These are phyloP conservation scores for Argentina anserina DNA, from an alignment of 306 rosid species.

Conservation along the genomic window DNA sequence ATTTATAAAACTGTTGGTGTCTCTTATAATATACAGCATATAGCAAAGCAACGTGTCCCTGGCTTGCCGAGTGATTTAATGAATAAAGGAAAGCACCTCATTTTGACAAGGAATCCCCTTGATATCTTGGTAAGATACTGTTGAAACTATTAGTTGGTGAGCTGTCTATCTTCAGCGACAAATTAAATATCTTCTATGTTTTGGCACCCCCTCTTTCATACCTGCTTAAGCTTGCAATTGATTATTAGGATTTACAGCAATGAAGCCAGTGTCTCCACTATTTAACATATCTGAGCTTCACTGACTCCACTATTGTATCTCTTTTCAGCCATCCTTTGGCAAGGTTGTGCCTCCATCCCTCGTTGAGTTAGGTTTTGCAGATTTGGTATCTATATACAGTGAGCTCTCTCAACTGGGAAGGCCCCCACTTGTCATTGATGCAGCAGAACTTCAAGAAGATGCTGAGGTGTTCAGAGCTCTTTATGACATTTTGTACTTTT, in stretches of 20 bases:
- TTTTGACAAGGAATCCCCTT: conserved; percentile 74
- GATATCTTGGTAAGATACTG: conserved; percentile 60
- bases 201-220: not conserved
- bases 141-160: conserved; percentile 6
- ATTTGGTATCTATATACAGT: conserved; percentile 53
- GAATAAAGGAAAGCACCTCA: conserved; percentile 75
- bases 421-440: conserved; percentile 63
- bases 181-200: not conserved
- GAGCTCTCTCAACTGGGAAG: conserved; percentile 63
- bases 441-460: conserved; percentile 60
- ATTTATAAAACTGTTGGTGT: not conserved
- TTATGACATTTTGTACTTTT: not conserved
- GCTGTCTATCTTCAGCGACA: conserved; percentile 12
- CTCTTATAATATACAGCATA: conserved; percentile 48
- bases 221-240: conserved; percentile 1
- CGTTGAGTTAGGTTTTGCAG: conserved; percentile 66
- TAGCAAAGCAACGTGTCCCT: conserved; percentile 59
- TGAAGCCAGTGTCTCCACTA: not conserved
- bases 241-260: not conserved
- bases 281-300: conserved; percentile 10
- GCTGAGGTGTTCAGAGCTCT: conserved; percentile 56
- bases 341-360: conserved; percentile 67
- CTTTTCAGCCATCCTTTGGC: conserved; percentile 68
- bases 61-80: conserved; percentile 57
- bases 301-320: conserved; percentile 20